These are phyloP conservation scores for Alternaria triticina DNA, from an alignment of 2,329 filamentous ascomycete species.

Conservation along the genomic window DNA sequence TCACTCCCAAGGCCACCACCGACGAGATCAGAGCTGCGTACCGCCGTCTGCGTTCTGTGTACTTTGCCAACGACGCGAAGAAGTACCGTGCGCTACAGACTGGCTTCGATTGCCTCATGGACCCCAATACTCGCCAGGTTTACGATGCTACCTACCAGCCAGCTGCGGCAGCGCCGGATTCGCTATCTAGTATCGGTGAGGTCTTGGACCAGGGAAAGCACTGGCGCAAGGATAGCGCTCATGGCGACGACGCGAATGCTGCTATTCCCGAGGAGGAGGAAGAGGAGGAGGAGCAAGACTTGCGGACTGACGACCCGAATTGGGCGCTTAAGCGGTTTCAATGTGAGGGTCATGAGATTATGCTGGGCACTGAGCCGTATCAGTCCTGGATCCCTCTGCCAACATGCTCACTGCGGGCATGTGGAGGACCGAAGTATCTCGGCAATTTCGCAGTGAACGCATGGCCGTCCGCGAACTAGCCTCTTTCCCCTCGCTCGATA, in stretches of 20 bases:
- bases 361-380: slow-evolving; percentile 34
- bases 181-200: slow-evolving; percentile 18
- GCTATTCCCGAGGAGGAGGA: slow-evolving; percentile 24
- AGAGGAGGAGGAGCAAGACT: slow-evolving; percentile 25
- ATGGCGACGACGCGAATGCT: slow-evolving; percentile 22
- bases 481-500: neutral
- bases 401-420: slow-evolving; percentile 8
- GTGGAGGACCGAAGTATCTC: slow-evolving; percentile 33
- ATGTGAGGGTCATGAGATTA: slow-evolving; percentile 18
- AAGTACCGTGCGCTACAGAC: slow-evolving; percentile 41
- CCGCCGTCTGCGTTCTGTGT: slow-evolving; percentile 34
- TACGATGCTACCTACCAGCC: slow-evolving; percentile 36
- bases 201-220: slow-evolving; percentile 26
- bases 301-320: slow-evolving; percentile 31
- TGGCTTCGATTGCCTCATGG: slow-evolving; percentile 39
- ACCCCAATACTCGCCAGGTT: slow-evolving; percentile 31
- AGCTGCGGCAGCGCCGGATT: neutral
- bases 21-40: slow-evolving; percentile 40
- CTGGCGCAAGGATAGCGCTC: slow-evolving; percentile 30
- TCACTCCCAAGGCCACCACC: slow-evolving; percentile 30
- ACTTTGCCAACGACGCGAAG: slow-evolving; percentile 34
- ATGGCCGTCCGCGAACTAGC: neutral
- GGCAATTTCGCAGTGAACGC: slow-evolving; percentile 23
- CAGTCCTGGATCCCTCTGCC: slow-evolving; percentile 35
- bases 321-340: slow-evolving; percentile 33